Evolutionary conservation across 345 rosid species (phyloP), one percentile per base, ranked within the genome.

Genomic region (Moricandia moricandioides): DNA sequence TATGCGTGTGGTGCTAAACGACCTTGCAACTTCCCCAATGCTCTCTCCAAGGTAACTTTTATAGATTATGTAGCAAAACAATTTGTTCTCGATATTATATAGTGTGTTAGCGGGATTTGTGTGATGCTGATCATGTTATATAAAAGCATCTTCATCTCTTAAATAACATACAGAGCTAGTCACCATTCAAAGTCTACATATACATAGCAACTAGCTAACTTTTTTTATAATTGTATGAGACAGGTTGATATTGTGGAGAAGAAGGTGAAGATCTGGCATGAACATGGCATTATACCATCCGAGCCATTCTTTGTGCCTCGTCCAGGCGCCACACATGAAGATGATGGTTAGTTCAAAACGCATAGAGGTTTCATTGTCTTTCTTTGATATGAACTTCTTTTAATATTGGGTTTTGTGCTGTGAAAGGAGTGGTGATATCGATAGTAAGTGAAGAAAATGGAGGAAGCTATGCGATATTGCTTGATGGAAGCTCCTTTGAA

Each of bases 1-100:
- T 91, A 94, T 75, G 98, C 97, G 4, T 94, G 98, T 67, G 97
- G 97, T 33, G 99, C 99, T 49, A 70, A 83, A 37, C 91, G 99
- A 11, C 99, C 99, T 39, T 91, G 99, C 61, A 87, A 95, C 63
- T 95, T 95, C 83, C 99, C 97, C 72, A 95, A 95, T 82, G 89
- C 96, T 72, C 87, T 95, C 77, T 85, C 99, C 29, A 95, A 95
- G 96, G 97, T 94, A 67, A 24, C 29, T 7, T 29, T 5, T 7
- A 33, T 13, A 24, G 30, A 55, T 30, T 16, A 51, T 14, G 29
- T 26, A 65, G 1, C 30, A 18, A 21, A 10, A 34, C 27, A 35
- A 14, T 31, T 26, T 26, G 35, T 47, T 52, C 3, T 21, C 43
- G 5, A 26, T 26, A n/a, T 52, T 67, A 45, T 6, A 9, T 54